These are phyloP conservation scores for Rhizomucor miehei DNA, from an alignment of 371 early-diverging fungal genomes.

Conservation along the genomic window DNA sequence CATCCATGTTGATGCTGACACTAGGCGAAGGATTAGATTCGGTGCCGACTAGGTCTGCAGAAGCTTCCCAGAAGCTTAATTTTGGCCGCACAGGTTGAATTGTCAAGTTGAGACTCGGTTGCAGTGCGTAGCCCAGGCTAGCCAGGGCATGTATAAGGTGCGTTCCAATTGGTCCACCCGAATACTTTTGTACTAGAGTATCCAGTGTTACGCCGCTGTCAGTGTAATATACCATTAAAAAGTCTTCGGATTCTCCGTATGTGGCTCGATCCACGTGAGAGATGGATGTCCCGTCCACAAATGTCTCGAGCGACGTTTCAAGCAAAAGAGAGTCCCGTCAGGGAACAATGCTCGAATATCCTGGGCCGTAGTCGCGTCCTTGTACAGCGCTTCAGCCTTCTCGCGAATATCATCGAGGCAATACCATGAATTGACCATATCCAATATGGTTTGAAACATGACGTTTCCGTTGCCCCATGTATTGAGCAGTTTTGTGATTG, in stretches of 20 bases:
- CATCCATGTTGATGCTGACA: slow-evolving; percentile 14
- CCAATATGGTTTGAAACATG: slow-evolving; percentile 22
- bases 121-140: slow-evolving; percentile 37
- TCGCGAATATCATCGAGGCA: slow-evolving; percentile 4
- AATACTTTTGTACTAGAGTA: slow-evolving; percentile 1
- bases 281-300: slow-evolving; percentile 32
- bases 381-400: slow-evolving; percentile 17
- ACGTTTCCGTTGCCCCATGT: slow-evolving; percentile 24
- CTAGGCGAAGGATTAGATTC: slow-evolving; percentile 27
- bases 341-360: slow-evolving; percentile 8
- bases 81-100: slow-evolving; percentile 14
- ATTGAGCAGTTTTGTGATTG: slow-evolving; percentile 19
- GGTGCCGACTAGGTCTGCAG: slow-evolving; percentile 22
- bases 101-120: slow-evolving; percentile 8
- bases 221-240: slow-evolving; percentile 40
- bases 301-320: slow-evolving; percentile 39
- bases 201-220: slow-evolving; percentile 16
- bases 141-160: slow-evolving; percentile 28
- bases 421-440: slow-evolving; percentile 39
- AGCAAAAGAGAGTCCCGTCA: slow-evolving; percentile 9
- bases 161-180: slow-evolving; percentile 48
- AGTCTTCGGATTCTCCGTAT: slow-evolving; percentile 27
- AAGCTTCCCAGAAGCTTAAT: slow-evolving; percentile 28
- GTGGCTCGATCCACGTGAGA: slow-evolving; percentile 34
- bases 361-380: slow-evolving; percentile 6